A percentile compares a stretch with the other conserved stretches of the same genome.
phyloP scores from a whole-genome alignment of 345 rosid genomes.

The Eucalyptus sp. region DNA sequence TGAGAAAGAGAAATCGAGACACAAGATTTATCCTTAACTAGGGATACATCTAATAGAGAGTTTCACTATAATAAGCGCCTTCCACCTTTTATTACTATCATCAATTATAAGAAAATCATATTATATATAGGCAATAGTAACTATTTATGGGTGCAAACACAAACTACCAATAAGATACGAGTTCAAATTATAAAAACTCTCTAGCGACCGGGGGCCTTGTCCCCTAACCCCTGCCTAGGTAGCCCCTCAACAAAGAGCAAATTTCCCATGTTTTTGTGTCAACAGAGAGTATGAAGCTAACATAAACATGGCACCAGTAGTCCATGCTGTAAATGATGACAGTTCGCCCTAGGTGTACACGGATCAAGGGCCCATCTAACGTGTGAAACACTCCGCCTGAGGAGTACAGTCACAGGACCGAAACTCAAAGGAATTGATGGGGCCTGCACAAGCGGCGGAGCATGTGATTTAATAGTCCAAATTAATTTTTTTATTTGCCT shows the following conservation, averaged over 20 bases:
- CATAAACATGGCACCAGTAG: not conserved
- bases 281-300: not conserved
- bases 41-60: not conserved
- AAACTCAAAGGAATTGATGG: too few species aligned
- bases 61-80: not conserved
- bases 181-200: not conserved
- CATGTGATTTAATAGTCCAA: not conserved
- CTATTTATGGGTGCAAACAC: not conserved
- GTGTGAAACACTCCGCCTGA: too few species aligned
- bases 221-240: not conserved
- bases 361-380: too few species aligned
- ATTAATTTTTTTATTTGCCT: not conserved
- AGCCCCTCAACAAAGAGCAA: not conserved
- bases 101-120: not conserved
- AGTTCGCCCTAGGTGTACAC: too few species aligned
- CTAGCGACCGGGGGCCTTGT: not conserved
- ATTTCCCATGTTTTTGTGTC: not conserved
- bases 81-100: not conserved
- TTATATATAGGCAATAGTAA: not conserved
- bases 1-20: not conserved
- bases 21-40: not conserved
- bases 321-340: too few species aligned
- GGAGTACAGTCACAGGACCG: too few species aligned
- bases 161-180: not conserved
- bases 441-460: too few species aligned